Percentiles rank a stretch among this genome's conserved stretches.
phyloP scores from a whole-genome alignment of 305 asterid species.

The Fraxinus platypoda region DNA sequence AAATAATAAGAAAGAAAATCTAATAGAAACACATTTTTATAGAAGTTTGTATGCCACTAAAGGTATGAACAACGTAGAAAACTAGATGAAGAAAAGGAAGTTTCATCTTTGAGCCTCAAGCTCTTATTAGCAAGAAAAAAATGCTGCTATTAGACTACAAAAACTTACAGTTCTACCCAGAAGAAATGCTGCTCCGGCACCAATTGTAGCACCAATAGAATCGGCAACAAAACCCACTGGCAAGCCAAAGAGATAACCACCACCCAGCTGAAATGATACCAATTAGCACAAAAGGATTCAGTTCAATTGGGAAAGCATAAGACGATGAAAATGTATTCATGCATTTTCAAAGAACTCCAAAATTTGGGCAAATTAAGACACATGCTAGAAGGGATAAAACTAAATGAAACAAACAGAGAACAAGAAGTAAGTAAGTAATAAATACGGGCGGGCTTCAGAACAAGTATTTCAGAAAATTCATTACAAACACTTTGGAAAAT shows the following conservation, averaged over 20 bases:
- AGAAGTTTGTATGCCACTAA: neutral
- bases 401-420: neutral
- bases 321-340: conserved; percentile 6
- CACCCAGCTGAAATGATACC: conserved; percentile 73
- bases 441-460: neutral
- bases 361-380: neutral
- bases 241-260: conserved; percentile 95
- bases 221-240: conserved; percentile 96
- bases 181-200: conserved; percentile 95
- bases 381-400: neutral
- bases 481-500: neutral
- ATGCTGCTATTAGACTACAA: neutral
- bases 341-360: conserved; percentile 12
- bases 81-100: neutral
- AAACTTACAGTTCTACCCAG: conserved; percentile 91
- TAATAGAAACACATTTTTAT: neutral
- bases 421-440: neutral
- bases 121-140: conserved; percentile 3
- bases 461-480: conserved; percentile 1
- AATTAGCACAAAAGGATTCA: conserved; percentile 21
- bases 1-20: conserved; percentile 11
- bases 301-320: conserved; percentile 13
- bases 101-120: neutral
- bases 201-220: conserved; percentile 94
- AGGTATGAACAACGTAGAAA: neutral